Conservation (phyloP, 148 eudicot genomes). For the Rhododendron simsii region DNA sequence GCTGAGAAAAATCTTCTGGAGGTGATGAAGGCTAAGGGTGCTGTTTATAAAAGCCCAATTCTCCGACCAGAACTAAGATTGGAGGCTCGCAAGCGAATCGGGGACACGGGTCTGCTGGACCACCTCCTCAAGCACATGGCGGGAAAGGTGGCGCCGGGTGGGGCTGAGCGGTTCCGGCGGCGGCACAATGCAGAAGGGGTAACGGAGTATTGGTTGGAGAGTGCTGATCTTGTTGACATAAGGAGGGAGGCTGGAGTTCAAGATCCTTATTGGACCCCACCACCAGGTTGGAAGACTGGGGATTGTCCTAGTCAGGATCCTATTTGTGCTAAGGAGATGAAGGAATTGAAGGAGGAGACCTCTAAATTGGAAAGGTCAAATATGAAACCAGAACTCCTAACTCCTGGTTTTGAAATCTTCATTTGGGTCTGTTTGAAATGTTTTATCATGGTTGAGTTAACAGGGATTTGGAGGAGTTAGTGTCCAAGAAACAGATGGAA, state of each 20-base stretch:
- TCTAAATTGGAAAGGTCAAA: background rate
- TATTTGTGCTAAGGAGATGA: constrained; percentile 34
- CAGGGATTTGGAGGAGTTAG: background rate
- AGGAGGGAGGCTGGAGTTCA: constrained; percentile 58
- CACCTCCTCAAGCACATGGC: constrained; percentile 96
- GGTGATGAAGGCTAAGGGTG: constrained; percentile 74
- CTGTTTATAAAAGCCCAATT: constrained; percentile 58
- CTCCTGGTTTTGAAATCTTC: background rate
- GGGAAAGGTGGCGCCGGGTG: constrained; percentile 81
- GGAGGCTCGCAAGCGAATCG: constrained; percentile 77
- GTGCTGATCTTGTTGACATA: constrained; percentile 63
- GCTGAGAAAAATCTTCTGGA: constrained; percentile 69
- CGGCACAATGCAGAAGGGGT: constrained; percentile 86
- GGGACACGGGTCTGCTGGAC: constrained; percentile 89
- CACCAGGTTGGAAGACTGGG: constrained; percentile 86
- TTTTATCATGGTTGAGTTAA: background rate
- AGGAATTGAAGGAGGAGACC: background rate
- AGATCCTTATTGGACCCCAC: constrained; percentile 86
- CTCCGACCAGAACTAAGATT: constrained; percentile 65
- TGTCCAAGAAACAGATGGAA: background rate
- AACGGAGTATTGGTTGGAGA: constrained; percentile 95
- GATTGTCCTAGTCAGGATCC: constrained; percentile 53
- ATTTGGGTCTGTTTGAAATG: background rate
- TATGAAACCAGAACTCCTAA: background rate
- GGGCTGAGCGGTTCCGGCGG: constrained; percentile 66